Percentiles rank a stretch among this genome's conserved stretches.
Evolutionary conservation across 2,329 filamentous ascomycete genomes (phyloP).

Genomic region (Zelopaecilomyces penicillatus): DNA sequence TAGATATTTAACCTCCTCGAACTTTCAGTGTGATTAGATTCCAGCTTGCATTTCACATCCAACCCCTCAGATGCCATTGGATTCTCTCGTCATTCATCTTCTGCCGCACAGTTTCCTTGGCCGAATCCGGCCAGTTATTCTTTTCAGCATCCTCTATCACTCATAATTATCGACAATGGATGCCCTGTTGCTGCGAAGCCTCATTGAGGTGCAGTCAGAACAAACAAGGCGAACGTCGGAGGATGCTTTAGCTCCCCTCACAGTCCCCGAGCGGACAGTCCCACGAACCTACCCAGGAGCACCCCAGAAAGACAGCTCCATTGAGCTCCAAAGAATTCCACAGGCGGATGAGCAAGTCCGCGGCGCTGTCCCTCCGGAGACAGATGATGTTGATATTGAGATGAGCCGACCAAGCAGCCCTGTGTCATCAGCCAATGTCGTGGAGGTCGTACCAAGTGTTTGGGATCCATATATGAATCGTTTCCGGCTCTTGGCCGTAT

Average conservation of each 20-base stretch:
- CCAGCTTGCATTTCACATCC: too few species aligned
- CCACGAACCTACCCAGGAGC: constrained; percentile 32
- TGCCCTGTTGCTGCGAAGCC: constrained; percentile 21
- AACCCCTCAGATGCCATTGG: too few species aligned
- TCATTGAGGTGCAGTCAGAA: constrained; percentile 24
- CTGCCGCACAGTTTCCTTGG: too few species aligned
- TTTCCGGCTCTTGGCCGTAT: constrained; percentile 57
- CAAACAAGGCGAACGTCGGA: constrained; percentile 10
- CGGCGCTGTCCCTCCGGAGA: constrained; percentile 7
- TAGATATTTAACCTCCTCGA: too few species aligned
- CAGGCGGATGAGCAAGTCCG: constrained; percentile 4
- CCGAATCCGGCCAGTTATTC: too few species aligned
- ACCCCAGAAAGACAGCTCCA: constrained; percentile 21
- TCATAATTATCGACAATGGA: constrained; percentile 21
- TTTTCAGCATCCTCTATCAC: background rate
- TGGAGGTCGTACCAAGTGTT: constrained; percentile 46
- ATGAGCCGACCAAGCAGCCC: constrained; percentile 46
- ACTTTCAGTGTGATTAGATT: background rate
- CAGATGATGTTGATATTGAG: constrained; percentile 34
- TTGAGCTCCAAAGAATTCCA: constrained; percentile 20
- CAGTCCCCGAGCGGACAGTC: constrained; percentile 27
- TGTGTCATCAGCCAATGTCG: constrained; percentile 23
- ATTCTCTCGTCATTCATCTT: too few species aligned
- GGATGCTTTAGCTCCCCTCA: constrained; percentile 15
- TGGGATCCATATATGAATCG: constrained; percentile 59